Base-by-base conservation (phyloP, 2,329 filamentous ascomycete genomes). In the Colletotrichum camelliae region DNA sequence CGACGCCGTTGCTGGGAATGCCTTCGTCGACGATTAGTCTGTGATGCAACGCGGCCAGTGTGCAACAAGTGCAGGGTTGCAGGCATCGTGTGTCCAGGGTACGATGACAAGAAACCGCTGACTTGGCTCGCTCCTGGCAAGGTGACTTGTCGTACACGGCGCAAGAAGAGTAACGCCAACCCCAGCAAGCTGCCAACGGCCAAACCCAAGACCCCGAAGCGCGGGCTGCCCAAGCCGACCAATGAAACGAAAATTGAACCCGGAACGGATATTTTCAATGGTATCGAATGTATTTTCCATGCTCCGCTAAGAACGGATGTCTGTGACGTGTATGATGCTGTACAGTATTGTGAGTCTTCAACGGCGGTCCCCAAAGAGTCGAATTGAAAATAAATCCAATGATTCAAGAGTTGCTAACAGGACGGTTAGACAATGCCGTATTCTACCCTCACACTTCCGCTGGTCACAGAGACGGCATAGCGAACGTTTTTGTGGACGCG, bases 1-100 rank as follows among this genome's bases (percentile, higher is more conserved):
- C 64, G 70, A 6, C 80, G 78, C 64, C 83, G 85, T 68, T 87
- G 85, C 77, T 87, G 85, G 86, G 85, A 86, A 74, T 87, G 85
- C 73, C 83, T 80, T 27, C 82, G 85, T n/a, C 84, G 85, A 3
- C 78, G 81, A 9, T 77, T 86, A 9, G 85, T 85, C n/a, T 87
- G 85, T 76, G 85, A 87, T 75, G 82, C 81, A 18, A 78, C 77
- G 18, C 80, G 74, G 9, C 85, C 85, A 4, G 77, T 80, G 37
- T 87, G 86, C 78, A 83, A 81, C 39, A 83, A 83, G 72, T 87
- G 86, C 70, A 79, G 80, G 27, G 74, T 64, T 1, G 77, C 79
- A 6, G 82, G 82, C 8, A 82, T 84, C 10, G 79, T 82, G 5
- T 87, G 85, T 66, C 85, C 85, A 4, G 85, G 85, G 4, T 87